These are phyloP conservation scores for Hyphopichia buzzinii DNA, from an alignment of 1,139 yeast species.

Conservation along the genomic window DNA sequence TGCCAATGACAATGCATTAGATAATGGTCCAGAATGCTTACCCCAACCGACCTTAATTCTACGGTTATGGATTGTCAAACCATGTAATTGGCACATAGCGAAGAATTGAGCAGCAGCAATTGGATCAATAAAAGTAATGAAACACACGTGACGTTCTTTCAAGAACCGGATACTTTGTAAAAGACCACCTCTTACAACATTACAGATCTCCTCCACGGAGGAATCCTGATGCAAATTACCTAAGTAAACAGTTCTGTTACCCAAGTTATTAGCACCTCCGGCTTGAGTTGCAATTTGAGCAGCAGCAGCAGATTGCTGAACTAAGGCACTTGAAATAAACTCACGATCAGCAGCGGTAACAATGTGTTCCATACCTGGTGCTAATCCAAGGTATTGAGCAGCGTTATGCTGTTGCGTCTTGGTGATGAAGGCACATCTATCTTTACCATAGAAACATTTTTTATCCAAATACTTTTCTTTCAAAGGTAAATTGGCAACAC, in stretches of 20 bases:
- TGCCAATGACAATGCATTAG: slow-evolving; percentile 76
- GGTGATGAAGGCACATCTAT: slow-evolving; percentile 73
- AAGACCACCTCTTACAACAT: slow-evolving; percentile 89
- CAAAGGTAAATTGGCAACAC: slow-evolving; percentile 56
- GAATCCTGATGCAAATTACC: slow-evolving; percentile 87
- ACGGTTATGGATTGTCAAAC: slow-evolving; percentile 75
- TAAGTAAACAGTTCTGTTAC: slow-evolving; percentile 87
- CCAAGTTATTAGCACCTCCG: slow-evolving; percentile 76
- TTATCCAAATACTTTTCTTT: slow-evolving; percentile 55
- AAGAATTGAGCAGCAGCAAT: slow-evolving; percentile 92
- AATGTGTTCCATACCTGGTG: slow-evolving; percentile 85
- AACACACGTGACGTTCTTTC: slow-evolving; percentile 83
- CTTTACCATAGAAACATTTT: slow-evolving; percentile 61
- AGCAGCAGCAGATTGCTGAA: slow-evolving; percentile 69
- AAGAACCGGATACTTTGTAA: slow-evolving; percentile 72
- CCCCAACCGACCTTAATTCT: slow-evolving; percentile 96
- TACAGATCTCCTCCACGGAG: slow-evolving; percentile 88
- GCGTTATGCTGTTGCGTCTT: slow-evolving; percentile 97
- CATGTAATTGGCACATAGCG: slow-evolving; percentile 83
- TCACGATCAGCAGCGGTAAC: slow-evolving; percentile 79
- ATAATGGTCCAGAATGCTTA: slow-evolving; percentile 85
- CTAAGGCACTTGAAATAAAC: slow-evolving; percentile 56
- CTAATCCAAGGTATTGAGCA: slow-evolving; percentile 88
- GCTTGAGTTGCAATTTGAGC: slow-evolving; percentile 72
- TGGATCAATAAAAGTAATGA: slow-evolving; percentile 87